Base-by-base conservation (phyloP, 2,329 filamentous ascomycete species). In the Aspergillus ruber region DNA sequence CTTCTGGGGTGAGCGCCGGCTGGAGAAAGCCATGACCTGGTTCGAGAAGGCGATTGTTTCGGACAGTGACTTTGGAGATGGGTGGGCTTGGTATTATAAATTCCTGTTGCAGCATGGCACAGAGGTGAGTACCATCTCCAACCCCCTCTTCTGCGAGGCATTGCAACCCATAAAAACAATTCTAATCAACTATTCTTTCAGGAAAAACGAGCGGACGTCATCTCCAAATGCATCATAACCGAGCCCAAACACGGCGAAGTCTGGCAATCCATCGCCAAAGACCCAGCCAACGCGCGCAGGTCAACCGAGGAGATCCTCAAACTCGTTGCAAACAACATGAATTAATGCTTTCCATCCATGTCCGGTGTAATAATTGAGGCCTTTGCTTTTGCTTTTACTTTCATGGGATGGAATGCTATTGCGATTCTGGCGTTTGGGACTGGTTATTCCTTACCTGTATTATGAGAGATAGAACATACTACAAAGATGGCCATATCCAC, bases 41-140 rank as follows among this genome's bases (percentile, higher is more conserved):
- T 98, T 98, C 67, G 90, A 96, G 71, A 95, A 95, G 71, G 93
- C 93, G 0, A 83, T 96, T 47, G 77, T 95, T 46, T 75, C 93
- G 10, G 90, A 98, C 62, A 82, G 85, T 32, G 90, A 97, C 66
- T 74, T 83, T 44, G 93, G 93, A 44, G 94, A 98, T 72, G 87
- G 84, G 9, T 98, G 94, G 94, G 91, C 90, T 17, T 98, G 91
- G 91, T 98, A 96, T 69, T 93, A 90, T 69, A 90, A 91, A 68
- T 98, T 97, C 67, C 64, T 97, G 55, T 66, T 83, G 56, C 88
- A 96, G 75, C 90, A 98, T 71, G 94, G 93, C 8, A 96, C 90
- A 4, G 85, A 89, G 55, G 74, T 77, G 63, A 18, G 18, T 6
- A 43, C 21, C 20, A 9, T 43, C 20, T 12, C n/a, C n/a, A 38